These are phyloP conservation scores for Syzygium aromaticum DNA, from an alignment of 345 rosid genomes.

Conservation along the genomic window DNA sequence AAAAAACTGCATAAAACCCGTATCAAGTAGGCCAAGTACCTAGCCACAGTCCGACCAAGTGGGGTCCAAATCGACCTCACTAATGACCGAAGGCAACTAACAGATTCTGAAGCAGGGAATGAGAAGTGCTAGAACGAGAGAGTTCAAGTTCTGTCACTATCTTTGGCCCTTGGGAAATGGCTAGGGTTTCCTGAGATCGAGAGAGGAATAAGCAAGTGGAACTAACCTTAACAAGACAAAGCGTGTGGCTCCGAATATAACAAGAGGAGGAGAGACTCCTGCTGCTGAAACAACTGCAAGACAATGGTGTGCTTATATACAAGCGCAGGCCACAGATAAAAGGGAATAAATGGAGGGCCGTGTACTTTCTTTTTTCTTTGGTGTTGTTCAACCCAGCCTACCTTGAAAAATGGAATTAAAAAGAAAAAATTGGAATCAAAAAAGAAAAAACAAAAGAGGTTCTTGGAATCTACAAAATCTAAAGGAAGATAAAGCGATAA, in stretches of 20 bases:
- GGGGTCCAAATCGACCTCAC: background rate
- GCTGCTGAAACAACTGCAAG: background rate
- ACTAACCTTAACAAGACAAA: background rate
- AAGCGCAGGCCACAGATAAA: constrained; percentile 2
- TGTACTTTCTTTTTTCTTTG: constrained; percentile 27
- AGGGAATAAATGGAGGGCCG: constrained; percentile 35
- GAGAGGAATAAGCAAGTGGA: background rate
- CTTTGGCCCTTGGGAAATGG: background rate
- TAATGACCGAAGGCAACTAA: background rate
- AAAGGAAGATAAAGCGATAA: constrained; percentile 24
- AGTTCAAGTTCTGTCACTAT: background rate
- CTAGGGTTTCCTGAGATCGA: background rate
- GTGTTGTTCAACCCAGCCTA: constrained; percentile 34
- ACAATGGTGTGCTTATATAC: background rate
- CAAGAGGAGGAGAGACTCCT: background rate
- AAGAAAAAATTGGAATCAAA: constrained; percentile 5
- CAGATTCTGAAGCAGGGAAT: background rate
- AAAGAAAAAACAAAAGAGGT: background rate
- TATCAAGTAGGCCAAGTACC: background rate
- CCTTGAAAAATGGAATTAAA: constrained; percentile 34
- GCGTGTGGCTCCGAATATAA: background rate
- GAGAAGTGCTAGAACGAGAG: background rate
- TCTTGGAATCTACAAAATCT: background rate
- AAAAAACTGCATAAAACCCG: background rate
- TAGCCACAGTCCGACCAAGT: background rate